A percentile compares a stretch with the other conserved stretches of the same genome.
phyloP scores from a whole-genome alignment of 768 basidiomycete species.

The Hericium coralloides region DNA sequence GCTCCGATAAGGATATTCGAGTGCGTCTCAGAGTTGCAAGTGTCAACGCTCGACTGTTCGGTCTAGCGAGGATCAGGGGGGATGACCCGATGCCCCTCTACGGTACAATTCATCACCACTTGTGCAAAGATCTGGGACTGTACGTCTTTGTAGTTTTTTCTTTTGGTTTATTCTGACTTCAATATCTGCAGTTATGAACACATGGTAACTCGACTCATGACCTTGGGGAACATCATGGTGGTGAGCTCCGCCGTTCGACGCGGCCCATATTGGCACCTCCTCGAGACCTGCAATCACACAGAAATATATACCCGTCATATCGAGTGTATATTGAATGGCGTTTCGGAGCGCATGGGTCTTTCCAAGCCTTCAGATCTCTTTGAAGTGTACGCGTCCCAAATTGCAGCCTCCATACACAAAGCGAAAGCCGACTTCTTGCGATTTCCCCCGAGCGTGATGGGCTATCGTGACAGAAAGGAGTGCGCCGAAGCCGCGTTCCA shows the following conservation, averaged over 20 bases:
- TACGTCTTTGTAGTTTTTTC: slow-evolving; percentile 24
- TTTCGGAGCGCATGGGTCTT: slow-evolving; percentile 63
- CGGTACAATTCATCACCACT: slow-evolving; percentile 31
- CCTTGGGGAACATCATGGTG: slow-evolving; percentile 71
- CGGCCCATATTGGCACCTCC: slow-evolving; percentile 80
- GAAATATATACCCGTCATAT: slow-evolving; percentile 30
- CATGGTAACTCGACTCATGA: slow-evolving; percentile 65
- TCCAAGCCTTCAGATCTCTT: slow-evolving; percentile 54
- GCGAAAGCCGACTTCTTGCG: slow-evolving; percentile 39
- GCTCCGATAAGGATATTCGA: slow-evolving; percentile 68
- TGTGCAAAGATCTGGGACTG: slow-evolving; percentile 40
- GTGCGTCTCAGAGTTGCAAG: slow-evolving; percentile 73
- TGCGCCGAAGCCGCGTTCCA: slow-evolving; percentile 61
- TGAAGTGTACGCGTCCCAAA: slow-evolving; percentile 66
- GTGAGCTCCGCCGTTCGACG: slow-evolving; percentile 68
- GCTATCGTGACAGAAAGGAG: slow-evolving; percentile 58
- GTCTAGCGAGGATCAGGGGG: slow-evolving; percentile 31
- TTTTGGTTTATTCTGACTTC: not conserved
- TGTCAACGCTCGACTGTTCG: slow-evolving; percentile 50
- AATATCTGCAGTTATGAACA: slow-evolving; percentile 38
- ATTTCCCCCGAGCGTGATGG: slow-evolving; percentile 66
- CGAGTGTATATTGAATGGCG: slow-evolving; percentile 46
- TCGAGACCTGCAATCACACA: slow-evolving; percentile 54
- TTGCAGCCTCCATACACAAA: slow-evolving; percentile 57
- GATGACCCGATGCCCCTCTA: slow-evolving; percentile 34